These are phyloP conservation scores for Paramecium octaurelia DNA, from an alignment of 73 alveolate species.

Conservation along the genomic window DNA sequence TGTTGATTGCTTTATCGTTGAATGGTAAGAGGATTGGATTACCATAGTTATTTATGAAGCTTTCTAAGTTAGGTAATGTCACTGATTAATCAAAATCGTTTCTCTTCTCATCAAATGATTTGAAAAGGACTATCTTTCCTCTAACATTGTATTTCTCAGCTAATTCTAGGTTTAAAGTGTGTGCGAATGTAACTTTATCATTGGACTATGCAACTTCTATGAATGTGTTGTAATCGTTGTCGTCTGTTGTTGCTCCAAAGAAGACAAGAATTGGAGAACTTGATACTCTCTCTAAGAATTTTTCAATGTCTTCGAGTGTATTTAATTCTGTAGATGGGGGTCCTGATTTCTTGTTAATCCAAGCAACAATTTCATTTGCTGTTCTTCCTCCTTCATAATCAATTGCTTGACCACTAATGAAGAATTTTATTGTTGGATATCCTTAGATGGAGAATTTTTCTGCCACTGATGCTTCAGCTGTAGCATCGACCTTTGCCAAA, in stretches of 20 bases:
- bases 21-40: constrained; percentile 88
- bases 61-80: constrained; percentile 61
- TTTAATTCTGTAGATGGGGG: constrained; percentile 80
- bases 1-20: constrained; percentile 86
- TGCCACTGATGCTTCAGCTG: constrained; percentile 84
- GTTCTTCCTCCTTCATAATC: constrained; percentile 97
- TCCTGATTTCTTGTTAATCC: constrained; percentile 91
- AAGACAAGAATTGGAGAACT: not conserved
- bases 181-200: constrained; percentile 82
- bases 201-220: constrained; percentile 71
- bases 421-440: constrained; percentile 93
- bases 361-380: constrained; percentile 81
- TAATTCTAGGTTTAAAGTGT: constrained; percentile 66
- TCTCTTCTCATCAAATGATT: constrained; percentile 81
- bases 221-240: constrained; percentile 70
- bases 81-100: constrained; percentile 72
- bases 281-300: constrained; percentile 54
- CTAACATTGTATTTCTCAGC: constrained; percentile 65
- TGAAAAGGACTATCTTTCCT: constrained; percentile 73
- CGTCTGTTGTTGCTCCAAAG: constrained; percentile 65
- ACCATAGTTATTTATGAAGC: constrained; percentile 70
- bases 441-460: constrained; percentile 87
- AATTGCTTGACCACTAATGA: constrained; percentile 66
- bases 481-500: constrained; percentile 96
- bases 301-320: constrained; percentile 67